A percentile compares a stretch with the other conserved stretches of the same genome.
These are phyloP conservation scores for Termitomyces bulborhizus DNA, from an alignment of 768 basidiomycete genomes.

Conservation along the genomic window DNA sequence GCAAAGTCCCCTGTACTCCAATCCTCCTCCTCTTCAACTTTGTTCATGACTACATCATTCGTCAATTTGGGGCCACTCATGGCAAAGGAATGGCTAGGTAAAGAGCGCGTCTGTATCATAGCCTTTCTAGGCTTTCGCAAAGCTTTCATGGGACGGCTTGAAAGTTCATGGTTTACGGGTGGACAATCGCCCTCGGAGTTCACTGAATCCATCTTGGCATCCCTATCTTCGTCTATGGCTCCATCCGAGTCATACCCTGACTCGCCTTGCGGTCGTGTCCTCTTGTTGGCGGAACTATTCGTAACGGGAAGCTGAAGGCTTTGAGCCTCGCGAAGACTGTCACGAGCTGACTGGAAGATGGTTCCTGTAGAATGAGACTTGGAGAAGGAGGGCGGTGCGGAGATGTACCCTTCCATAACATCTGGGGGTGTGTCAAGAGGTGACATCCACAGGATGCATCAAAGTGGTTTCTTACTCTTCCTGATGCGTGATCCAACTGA, in stretches of 20 bases:
- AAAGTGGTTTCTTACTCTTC: conserved; percentile 40
- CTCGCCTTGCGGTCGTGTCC: conserved; percentile 28
- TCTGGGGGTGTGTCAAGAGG: conserved; percentile 33
- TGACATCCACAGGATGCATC: conserved; percentile 9
- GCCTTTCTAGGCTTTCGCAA: conserved; percentile 28
- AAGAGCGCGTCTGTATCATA: conserved; percentile 29
- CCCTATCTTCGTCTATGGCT: conserved; percentile 18
- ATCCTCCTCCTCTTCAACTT: conserved; percentile 31
- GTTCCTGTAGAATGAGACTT: conserved; percentile 32
- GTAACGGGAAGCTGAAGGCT: conserved; percentile 10
- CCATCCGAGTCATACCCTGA: conserved; percentile 20
- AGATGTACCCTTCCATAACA: conserved; percentile 55
- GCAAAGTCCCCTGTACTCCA: conserved; percentile 28
- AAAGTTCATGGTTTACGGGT: background rate
- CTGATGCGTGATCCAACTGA: conserved; percentile 53
- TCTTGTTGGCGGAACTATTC: conserved; percentile 22
- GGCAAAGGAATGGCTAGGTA: conserved; percentile 24
- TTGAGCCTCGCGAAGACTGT: conserved; percentile 46
- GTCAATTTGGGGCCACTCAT: conserved; percentile 9
- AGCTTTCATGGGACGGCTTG: conserved; percentile 31
- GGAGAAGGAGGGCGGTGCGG: conserved; percentile 31
- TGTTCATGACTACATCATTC: conserved; percentile 7
- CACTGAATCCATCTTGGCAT: conserved; percentile 5
- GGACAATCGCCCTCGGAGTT: conserved; percentile 6
- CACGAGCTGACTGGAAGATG: conserved; percentile 52